Conservation (phyloP, 2,329 filamentous ascomycete species). For the Alternaria panax region DNA sequence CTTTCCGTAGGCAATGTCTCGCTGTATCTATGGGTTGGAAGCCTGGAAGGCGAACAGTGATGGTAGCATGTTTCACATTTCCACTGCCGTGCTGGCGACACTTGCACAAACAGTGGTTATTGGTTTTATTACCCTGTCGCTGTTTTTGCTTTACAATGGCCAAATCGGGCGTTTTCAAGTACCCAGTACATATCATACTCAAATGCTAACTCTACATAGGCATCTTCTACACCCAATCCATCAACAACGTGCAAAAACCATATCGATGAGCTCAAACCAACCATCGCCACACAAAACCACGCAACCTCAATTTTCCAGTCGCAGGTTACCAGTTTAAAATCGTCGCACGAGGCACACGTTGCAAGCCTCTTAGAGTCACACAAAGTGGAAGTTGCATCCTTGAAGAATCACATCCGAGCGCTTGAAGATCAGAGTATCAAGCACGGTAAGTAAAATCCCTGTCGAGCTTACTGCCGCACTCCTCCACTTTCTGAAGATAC, state of each 20-base stretch:
- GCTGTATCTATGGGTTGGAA: neutral
- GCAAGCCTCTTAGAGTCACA: slow-evolving; percentile 49
- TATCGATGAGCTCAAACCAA: slow-evolving; percentile 39
- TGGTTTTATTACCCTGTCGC: neutral
- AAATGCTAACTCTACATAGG: slow-evolving; percentile 28
- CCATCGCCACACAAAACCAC: slow-evolving; percentile 41
- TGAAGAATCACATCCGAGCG: slow-evolving; percentile 48
- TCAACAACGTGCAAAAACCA: slow-evolving; percentile 27
- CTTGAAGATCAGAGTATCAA: slow-evolving; percentile 47
- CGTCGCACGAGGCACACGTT: slow-evolving; percentile 52
- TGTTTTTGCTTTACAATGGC: neutral
- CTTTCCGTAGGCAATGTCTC: neutral
- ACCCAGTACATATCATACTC: neutral
- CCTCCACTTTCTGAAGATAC: slow-evolving; percentile 1
- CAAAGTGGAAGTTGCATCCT: slow-evolving; percentile 49
- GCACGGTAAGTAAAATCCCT: slow-evolving; percentile 27
- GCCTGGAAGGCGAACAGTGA: neutral
- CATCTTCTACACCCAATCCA: slow-evolving; percentile 22
- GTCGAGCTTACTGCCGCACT: neutral
- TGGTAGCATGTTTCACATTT: slow-evolving; percentile 8
- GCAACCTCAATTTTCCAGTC: slow-evolving; percentile 44
- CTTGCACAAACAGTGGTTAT: slow-evolving; percentile 1
- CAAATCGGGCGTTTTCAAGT: neutral
- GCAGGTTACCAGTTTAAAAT: slow-evolving; percentile 47
- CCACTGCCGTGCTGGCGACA: neutral